A percentile compares a stretch with the other conserved stretches of the same genome.
Conservation (phyloP, 192 early-diverging fungal genomes). For the Linnemannia hyalina region DNA sequence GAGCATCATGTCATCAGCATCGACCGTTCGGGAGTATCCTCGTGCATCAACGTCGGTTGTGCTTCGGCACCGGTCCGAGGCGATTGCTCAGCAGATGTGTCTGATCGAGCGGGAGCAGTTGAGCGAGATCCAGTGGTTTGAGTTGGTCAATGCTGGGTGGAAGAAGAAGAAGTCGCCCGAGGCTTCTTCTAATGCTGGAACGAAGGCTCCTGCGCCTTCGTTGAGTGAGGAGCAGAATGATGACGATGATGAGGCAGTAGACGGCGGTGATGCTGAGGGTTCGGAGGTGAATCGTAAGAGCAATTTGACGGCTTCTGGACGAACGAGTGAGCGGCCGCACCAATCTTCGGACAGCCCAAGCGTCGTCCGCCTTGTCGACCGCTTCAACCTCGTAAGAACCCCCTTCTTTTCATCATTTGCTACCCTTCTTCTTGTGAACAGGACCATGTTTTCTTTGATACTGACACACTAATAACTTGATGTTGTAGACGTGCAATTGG, state of each 20-base stretch:
- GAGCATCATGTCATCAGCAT: slow-evolving; percentile 17
- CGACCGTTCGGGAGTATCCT: slow-evolving; percentile 9
- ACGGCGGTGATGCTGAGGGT: background rate
- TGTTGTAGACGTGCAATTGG: slow-evolving; percentile 65
- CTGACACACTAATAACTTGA: background rate
- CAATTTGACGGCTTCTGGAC: background rate
- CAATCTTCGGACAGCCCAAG: slow-evolving; percentile 29
- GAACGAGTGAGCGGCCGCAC: background rate
- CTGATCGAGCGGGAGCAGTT: slow-evolving; percentile 66
- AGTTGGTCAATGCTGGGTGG: slow-evolving; percentile 66
- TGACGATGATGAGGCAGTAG: background rate
- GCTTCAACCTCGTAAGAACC: slow-evolving; percentile 43
- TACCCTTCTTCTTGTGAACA: background rate
- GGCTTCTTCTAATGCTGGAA: background rate
- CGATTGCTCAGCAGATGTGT: slow-evolving; percentile 71
- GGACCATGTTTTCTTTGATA: background rate
- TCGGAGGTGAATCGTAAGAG: too few relatives aligned
- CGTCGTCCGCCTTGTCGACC: slow-evolving; percentile 41
- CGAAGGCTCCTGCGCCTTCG: background rate
- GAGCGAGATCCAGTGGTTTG: slow-evolving; percentile 65
- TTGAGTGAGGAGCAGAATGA: background rate
- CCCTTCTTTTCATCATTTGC: background rate
- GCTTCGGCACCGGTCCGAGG: slow-evolving; percentile 60
- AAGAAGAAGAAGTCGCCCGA: slow-evolving; percentile 62
- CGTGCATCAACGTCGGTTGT: slow-evolving; percentile 49